Conservation (phyloP, 768 basidiomycete genomes). For the Termitomyces bulborhizus region DNA sequence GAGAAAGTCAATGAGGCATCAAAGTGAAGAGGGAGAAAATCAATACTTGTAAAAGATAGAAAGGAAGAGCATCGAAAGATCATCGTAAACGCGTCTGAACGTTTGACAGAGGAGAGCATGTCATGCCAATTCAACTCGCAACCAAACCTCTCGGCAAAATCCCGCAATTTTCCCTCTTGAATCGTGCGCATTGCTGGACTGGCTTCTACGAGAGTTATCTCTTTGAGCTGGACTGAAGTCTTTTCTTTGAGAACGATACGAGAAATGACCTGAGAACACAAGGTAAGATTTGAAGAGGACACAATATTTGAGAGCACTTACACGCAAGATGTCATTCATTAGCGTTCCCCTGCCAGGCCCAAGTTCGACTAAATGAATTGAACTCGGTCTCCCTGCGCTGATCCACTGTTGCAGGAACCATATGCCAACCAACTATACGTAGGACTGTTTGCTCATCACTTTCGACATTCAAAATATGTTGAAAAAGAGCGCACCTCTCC, state of each 20-base stretch:
- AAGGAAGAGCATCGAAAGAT: slow-evolving; percentile 86
- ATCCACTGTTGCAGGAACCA: slow-evolving; percentile 76
- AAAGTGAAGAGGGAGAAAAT: slow-evolving; percentile 5
- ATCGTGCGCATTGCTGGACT: slow-evolving; percentile 58
- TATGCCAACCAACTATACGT: slow-evolving; percentile 68
- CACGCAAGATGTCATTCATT: slow-evolving; percentile 83
- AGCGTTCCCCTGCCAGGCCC: slow-evolving; percentile 93
- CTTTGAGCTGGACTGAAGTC: slow-evolving; percentile 24
- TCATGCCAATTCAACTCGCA: slow-evolving; percentile 65
- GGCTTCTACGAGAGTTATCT: slow-evolving; percentile 79
- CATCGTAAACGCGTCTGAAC: slow-evolving; percentile 61
- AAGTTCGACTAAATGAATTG: slow-evolving; percentile 77
- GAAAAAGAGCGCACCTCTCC: slow-evolving; percentile 78
- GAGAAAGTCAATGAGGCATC: not conserved
- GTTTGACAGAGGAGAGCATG: slow-evolving; percentile 59
- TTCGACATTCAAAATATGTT: slow-evolving; percentile 24
- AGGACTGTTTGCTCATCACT: slow-evolving; percentile 33
- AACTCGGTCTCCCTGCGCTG: slow-evolving; percentile 36
- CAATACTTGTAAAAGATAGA: slow-evolving; percentile 81
- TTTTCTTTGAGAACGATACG: slow-evolving; percentile 33
- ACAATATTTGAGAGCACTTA: slow-evolving; percentile 28
- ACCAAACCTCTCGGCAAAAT: slow-evolving; percentile 21
- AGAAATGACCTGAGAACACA: slow-evolving; percentile 39
- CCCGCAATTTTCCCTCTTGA: slow-evolving; percentile 49
- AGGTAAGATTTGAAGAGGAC: not conserved